Percentiles rank a stretch among this genome's conserved stretches.
phyloP scores from a whole-genome alignment of 2,329 filamentous ascomycete species.

The Aotearoamyces nothofagi region DNA sequence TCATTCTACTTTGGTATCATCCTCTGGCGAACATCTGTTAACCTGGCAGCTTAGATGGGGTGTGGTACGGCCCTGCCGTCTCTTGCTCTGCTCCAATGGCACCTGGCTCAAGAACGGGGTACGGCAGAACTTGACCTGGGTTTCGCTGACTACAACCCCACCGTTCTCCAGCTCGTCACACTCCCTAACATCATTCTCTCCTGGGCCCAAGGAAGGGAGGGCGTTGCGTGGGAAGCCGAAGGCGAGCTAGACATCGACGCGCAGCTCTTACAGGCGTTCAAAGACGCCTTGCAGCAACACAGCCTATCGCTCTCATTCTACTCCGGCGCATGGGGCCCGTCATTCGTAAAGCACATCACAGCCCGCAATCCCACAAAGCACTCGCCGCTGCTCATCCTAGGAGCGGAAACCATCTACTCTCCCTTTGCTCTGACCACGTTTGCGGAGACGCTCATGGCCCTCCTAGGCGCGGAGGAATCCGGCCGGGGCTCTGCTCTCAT shows the following conservation, averaged over 20 bases:
- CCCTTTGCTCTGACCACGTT: slow-evolving; percentile 56
- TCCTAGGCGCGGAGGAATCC: slow-evolving; percentile 33
- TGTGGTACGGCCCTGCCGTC: slow-evolving; percentile 66
- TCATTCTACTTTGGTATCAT: neutral
- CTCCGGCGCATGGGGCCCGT: slow-evolving; percentile 59
- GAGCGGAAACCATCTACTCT: slow-evolving; percentile 74
- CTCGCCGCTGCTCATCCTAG: slow-evolving; percentile 37
- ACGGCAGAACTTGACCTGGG: slow-evolving; percentile 35
- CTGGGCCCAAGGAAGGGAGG: slow-evolving; percentile 28
- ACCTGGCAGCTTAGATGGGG: slow-evolving; percentile 56
- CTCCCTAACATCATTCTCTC: slow-evolving; percentile 63
- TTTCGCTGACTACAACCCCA: slow-evolving; percentile 67
- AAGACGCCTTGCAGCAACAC: slow-evolving; percentile 29
- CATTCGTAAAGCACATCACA: slow-evolving; percentile 42
- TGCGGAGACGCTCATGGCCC: slow-evolving; percentile 44
- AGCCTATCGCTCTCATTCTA: slow-evolving; percentile 48
- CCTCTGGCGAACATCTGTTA: too few relatives aligned
- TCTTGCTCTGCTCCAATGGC: slow-evolving; percentile 53
- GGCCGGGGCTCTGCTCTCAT: slow-evolving; percentile 37
- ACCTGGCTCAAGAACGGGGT: slow-evolving; percentile 12
- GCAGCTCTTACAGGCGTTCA: slow-evolving; percentile 43
- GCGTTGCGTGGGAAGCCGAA: slow-evolving; percentile 13
- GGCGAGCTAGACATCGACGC: slow-evolving; percentile 18
- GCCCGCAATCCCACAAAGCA: slow-evolving; percentile 13
- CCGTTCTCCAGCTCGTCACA: slow-evolving; percentile 64